These are phyloP conservation scores for Sugiyamaella grinbergsii DNA, from an alignment of 1,139 yeast genomes.

Conservation along the genomic window DNA sequence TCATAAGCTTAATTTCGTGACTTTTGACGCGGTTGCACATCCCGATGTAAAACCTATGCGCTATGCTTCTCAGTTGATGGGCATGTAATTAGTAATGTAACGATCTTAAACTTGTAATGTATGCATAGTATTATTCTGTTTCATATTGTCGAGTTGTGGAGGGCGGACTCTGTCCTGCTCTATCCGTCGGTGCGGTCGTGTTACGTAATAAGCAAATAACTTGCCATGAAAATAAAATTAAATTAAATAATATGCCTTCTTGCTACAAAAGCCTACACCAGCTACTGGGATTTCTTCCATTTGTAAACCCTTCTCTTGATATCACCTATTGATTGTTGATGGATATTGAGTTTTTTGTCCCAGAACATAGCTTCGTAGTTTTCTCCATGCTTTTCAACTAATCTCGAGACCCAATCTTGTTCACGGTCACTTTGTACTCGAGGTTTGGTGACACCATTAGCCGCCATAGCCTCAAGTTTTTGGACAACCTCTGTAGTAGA, in stretches of 20 bases:
- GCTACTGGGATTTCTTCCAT: slow-evolving; percentile 56
- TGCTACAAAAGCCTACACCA: neutral
- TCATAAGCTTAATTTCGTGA: slow-evolving; percentile 55
- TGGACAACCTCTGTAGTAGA: slow-evolving; percentile 54
- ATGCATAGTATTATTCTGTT: slow-evolving; percentile 7
- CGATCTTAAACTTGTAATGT: slow-evolving; percentile 7
- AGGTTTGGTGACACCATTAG: slow-evolving; percentile 52
- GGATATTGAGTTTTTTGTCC: slow-evolving; percentile 81
- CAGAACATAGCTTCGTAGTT: slow-evolving; percentile 88
- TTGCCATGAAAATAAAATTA: neutral
- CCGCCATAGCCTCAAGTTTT: slow-evolving; percentile 70
- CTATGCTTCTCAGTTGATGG: slow-evolving; percentile 55
- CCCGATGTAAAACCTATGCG: slow-evolving; percentile 97
- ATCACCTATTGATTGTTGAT: slow-evolving; percentile 86
- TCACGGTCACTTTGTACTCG: slow-evolving; percentile 73
- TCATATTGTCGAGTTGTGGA: no score
- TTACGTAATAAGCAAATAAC: neutral
- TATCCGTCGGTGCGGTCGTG: neutral
- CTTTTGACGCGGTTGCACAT: slow-evolving; percentile 81
- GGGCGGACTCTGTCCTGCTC: no score
- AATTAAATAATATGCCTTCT: neutral
- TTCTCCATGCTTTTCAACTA: slow-evolving; percentile 81
- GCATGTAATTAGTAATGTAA: slow-evolving; percentile 22
- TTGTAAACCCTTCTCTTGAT: slow-evolving; percentile 64
- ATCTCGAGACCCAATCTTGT: slow-evolving; percentile 63